Evolutionary conservation across 2,329 filamentous ascomycete species (phyloP).

Genomic region (Dactylellina leptospora): DNA sequence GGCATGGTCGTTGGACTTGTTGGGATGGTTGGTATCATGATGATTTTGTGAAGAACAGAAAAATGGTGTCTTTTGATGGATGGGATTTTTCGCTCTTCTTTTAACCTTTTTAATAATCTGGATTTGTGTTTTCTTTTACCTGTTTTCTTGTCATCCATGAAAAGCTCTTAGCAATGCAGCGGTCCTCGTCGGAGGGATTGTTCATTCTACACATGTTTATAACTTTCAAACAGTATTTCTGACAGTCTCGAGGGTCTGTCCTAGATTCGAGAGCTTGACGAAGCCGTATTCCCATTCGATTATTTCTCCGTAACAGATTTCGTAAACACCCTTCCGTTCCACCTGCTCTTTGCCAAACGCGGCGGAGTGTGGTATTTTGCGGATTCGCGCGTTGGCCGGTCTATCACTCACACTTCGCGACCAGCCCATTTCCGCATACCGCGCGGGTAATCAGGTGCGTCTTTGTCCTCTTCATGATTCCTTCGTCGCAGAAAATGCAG

Average conservation of each 20-base stretch:
- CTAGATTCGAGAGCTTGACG: too few relatives aligned
- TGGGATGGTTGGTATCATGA: conserved; percentile 42
- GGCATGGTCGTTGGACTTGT: conserved; percentile 38
- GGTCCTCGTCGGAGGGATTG: conserved; percentile 52
- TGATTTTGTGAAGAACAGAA: conserved; percentile 27
- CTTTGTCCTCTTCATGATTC: too few relatives aligned
- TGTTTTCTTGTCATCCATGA: background rate
- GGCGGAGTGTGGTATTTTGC: conserved; percentile 43
- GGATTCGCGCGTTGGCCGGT: conserved; percentile 22
- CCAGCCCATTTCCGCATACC: too few relatives aligned
- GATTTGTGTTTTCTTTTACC: background rate
- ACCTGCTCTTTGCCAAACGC: too few relatives aligned
- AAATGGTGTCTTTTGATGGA: conserved; percentile 18
- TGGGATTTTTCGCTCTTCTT: conserved; percentile 6
- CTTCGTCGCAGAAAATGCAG: too few relatives aligned
- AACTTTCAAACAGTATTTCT: conserved; percentile 4
- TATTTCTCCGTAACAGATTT: too few relatives aligned
- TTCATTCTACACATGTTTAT: conserved; percentile 33
- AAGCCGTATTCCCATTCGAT: too few relatives aligned
- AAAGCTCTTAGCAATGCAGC: conserved; percentile 33
- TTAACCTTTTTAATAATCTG: conserved; percentile 21
- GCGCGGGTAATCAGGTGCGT: too few relatives aligned
- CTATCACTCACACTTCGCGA: too few relatives aligned
- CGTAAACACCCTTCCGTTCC: too few relatives aligned
- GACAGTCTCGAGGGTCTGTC: too few relatives aligned